A percentile compares a stretch with the other conserved stretches of the same genome.
Evolutionary conservation across 225 moss, liverwort and hornwort genomes (phyloP).

Genomic region (Pseudisothecium myosuroides): DNA sequence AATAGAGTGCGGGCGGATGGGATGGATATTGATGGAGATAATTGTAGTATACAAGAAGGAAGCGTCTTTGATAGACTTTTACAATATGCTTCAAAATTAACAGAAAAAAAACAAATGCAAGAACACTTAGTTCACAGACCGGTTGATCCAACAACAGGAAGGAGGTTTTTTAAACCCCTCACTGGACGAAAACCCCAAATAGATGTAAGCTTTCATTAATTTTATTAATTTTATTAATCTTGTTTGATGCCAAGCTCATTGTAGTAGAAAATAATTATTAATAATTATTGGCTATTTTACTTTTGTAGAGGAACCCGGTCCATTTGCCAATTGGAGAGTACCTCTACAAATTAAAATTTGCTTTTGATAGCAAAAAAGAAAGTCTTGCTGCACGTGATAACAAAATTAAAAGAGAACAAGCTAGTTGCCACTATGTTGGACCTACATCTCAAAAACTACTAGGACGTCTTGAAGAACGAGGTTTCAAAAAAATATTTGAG

Average conservation of each 20-base stretch:
- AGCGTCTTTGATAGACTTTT: conserved; percentile 80
- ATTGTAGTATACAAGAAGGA: conserved; percentile 28
- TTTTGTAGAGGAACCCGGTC: conserved; percentile 63
- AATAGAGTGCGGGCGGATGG: conserved; percentile 43
- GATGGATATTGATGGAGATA: conserved; percentile 35
- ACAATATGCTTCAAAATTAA: conserved; percentile 69
- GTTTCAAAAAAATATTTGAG: conserved; percentile 78
- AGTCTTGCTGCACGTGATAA: conserved; percentile 29
- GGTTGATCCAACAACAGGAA: conserved; percentile 68
- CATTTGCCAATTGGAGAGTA: conserved; percentile 88
- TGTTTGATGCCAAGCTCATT: background rate
- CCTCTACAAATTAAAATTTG: conserved; percentile 58
- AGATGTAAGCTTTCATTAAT: conserved; percentile 29
- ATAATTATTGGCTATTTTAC: background rate
- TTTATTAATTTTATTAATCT: too few species aligned
- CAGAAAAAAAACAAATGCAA: conserved; percentile 72
- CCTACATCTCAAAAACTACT: conserved; percentile 73
- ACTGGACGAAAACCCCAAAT: conserved; percentile 69
- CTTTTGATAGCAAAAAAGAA: conserved; percentile 73
- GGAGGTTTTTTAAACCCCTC: conserved; percentile 62
- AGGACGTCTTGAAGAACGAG: conserved; percentile 54
- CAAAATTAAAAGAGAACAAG: conserved; percentile 53
- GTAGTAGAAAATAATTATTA: background rate
- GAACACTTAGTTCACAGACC: conserved; percentile 43
- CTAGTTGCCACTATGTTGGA: conserved; percentile 72